Evolutionary conservation across 148 eudicot species (phyloP), one percentile per base, ranked within the genome.

Genomic region (Vaccinium corymbosum): DNA sequence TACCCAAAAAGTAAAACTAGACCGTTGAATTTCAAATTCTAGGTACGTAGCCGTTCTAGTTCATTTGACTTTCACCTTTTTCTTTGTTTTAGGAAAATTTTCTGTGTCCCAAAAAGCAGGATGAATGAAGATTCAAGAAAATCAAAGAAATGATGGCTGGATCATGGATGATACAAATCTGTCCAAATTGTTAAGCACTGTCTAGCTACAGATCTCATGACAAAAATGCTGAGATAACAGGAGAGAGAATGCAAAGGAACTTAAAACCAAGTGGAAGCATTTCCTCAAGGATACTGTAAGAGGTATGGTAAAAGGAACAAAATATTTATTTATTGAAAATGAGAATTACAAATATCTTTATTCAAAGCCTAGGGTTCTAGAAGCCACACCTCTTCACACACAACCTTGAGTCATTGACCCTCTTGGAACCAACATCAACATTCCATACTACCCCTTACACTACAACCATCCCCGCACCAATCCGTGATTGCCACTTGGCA

Each of bases 331-430:
- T 80, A 80, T 80, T 59, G 12, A 4, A 76, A 76, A 76, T 7
- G 19, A 14, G 35, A 35, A 72, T n/a, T 20, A 48, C 55, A 76
- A 76, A 76, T 27, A 68, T 25, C 27, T 11, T 14, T 12, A 14
- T 55, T 55, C 19, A 55, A 55, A 55, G 57, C 57, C 57, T 55
- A 55, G 57, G 57, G 57, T 55, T 50, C 78, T 52, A 22, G 62
- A 82, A 16, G 55, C 20, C 50, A 71, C 14, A 51, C 56, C 84
- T 74, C 84, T 35, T 42, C 55, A 73, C 80, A 83, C 79, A 25
- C 61, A n/a, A 56, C 49, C 5, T 42, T 42, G 46, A 42, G 46
- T 42, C 51, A 42, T 70, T 27, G 19, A 35, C 51, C 68, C 27
- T 27, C 84, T 22, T 53, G 78, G 77, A 72, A 53, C 50, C 68